phyloP scores from a whole-genome alignment of 2,329 filamentous ascomycete genomes.

The Phialophora verrucosa region DNA sequence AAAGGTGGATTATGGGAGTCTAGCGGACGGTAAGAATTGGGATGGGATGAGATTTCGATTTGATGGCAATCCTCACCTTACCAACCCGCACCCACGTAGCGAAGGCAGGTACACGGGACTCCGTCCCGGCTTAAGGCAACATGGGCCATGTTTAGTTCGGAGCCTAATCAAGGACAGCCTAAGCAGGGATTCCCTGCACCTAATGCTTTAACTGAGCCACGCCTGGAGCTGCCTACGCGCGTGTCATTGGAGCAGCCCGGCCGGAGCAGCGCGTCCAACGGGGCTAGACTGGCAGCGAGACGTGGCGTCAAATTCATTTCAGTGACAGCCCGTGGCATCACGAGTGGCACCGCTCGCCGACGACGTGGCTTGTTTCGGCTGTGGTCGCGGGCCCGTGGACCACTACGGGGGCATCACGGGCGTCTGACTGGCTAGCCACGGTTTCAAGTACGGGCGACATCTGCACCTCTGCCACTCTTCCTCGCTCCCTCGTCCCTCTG shows the following conservation, averaged over 20 bases:
- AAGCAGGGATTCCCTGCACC: slow-evolving; percentile 18
- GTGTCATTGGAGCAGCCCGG: slow-evolving; percentile 16
- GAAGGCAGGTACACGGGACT: slow-evolving; percentile 10
- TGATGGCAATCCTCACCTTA: slow-evolving; percentile 1
- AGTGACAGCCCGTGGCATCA: slow-evolving; percentile 13
- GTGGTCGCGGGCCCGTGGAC: not conserved
- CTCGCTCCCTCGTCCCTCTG: not conserved
- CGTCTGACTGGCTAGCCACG: slow-evolving; percentile 13
- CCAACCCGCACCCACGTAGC: not conserved
- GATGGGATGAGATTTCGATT: slow-evolving; percentile 23
- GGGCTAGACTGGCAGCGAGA: slow-evolving; percentile 18
- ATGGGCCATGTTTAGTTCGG: slow-evolving; percentile 20
- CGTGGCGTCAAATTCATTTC: slow-evolving; percentile 30
- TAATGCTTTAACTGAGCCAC: slow-evolving; percentile 26
- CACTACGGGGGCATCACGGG: not conserved
- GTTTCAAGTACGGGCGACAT: slow-evolving; percentile 12
- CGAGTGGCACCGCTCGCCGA: slow-evolving; percentile 8
- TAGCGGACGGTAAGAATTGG: slow-evolving; percentile 6
- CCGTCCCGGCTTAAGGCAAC: slow-evolving; percentile 9
- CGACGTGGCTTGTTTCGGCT: slow-evolving; percentile 21
- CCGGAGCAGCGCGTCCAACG: slow-evolving; percentile 21
- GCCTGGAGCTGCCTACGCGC: slow-evolving; percentile 2
- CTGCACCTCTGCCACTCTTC: slow-evolving; percentile 6
- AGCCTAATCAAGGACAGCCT: slow-evolving; percentile 24
- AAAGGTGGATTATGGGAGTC: slow-evolving; percentile 19